Percentiles rank a stretch among this genome's conserved stretches.
Conservation (phyloP, 129 eudicot genomes). For the Tagetes patula region DNA sequence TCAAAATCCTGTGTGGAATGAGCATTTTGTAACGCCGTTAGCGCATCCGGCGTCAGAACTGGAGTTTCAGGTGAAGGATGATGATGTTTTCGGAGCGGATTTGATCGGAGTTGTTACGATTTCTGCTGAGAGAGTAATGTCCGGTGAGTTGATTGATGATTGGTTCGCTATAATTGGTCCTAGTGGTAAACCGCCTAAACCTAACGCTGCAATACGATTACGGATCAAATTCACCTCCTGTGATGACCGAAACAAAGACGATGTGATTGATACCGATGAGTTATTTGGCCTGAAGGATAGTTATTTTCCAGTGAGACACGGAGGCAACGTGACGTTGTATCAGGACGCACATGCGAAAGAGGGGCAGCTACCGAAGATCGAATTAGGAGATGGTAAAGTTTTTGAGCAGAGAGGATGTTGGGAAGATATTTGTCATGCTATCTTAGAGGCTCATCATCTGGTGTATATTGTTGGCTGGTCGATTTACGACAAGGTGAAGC, state of each 20-base stretch:
- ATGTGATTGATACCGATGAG: constrained; percentile 23
- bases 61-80: constrained; percentile 73
- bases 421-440: constrained; percentile 87
- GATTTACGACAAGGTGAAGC: constrained; percentile 67
- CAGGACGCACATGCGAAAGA: constrained; percentile 73
- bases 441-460: constrained; percentile 77
- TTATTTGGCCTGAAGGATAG: constrained; percentile 49
- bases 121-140: constrained; percentile 42
- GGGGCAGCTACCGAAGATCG: constrained; percentile 50
- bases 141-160: constrained; percentile 60
- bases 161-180: constrained; percentile 67
- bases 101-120: constrained; percentile 56
- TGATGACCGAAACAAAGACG: constrained; percentile 22
- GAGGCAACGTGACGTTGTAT: constrained; percentile 67
- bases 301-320: constrained; percentile 68
- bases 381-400: constrained; percentile 30
- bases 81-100: constrained; percentile 80
- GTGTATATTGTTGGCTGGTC: constrained; percentile 88
- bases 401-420: constrained; percentile 63
- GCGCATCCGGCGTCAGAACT: constrained; percentile 71
- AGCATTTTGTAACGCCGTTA: constrained; percentile 54
- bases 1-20: constrained; percentile 73
- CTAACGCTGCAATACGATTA: constrained; percentile 47
- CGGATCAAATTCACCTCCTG: constrained; percentile 48
- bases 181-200: constrained; percentile 59